Evolutionary conservation across 1,139 yeast genomes (phyloP).

Genomic region (Debaryomycetaceae sp.): DNA sequence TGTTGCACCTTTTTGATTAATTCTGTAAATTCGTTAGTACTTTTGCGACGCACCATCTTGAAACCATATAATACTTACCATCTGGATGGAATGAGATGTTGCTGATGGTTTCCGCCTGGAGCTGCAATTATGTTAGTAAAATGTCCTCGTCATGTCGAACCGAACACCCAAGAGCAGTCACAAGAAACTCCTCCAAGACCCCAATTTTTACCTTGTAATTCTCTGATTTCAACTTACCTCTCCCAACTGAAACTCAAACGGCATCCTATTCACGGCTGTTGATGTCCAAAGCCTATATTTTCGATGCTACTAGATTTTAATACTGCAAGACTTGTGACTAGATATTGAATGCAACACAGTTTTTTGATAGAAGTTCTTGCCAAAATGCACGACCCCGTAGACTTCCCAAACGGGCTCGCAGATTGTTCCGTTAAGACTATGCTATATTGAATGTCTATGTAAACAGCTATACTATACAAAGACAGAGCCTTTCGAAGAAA

Average conservation of each 20-base stretch:
- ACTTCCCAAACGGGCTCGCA: not conserved
- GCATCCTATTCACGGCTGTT: not conserved
- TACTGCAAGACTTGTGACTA: not conserved
- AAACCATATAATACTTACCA: conserved; percentile 14
- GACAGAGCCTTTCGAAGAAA: not conserved
- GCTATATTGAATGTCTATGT: not conserved
- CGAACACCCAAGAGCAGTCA: not conserved
- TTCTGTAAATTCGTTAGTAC: conserved; percentile 10
- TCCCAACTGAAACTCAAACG: not conserved
- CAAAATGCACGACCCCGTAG: not conserved
- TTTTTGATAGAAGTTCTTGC: not conserved
- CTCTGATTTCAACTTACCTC: not conserved
- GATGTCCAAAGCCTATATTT: not conserved
- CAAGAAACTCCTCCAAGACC: not conserved
- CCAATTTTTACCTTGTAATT: not conserved
- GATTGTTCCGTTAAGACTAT: not conserved
- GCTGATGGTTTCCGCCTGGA: not conserved
- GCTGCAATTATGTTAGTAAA: not conserved
- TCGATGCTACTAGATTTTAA: not conserved
- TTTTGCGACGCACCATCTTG: not conserved
- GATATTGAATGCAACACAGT: not conserved
- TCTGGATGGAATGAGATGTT: conserved; percentile 18
- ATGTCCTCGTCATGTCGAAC: not conserved
- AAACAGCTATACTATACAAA: not conserved
- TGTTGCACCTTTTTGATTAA: conserved; percentile 10